Evolutionary conservation across 2,329 filamentous ascomycete species (phyloP).

Genomic region (Aspergillus carbonarius): DNA sequence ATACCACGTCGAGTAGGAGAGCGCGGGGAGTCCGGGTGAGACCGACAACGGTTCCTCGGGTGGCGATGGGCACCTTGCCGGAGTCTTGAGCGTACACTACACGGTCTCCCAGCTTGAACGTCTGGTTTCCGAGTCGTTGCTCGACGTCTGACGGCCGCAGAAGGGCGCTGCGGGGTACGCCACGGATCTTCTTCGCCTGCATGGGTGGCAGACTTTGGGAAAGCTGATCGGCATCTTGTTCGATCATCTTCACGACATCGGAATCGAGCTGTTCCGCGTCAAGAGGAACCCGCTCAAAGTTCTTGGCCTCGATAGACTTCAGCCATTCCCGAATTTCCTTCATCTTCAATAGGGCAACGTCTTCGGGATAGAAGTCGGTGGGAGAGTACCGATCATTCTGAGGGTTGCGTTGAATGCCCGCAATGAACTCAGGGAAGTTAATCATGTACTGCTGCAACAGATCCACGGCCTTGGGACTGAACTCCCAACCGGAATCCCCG

Average conservation of each 20-base stretch:
- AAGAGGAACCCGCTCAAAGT: slow-evolving; percentile 91
- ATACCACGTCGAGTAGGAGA: slow-evolving; percentile 84
- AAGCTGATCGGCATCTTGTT: slow-evolving; percentile 68
- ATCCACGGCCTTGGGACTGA: slow-evolving; percentile 78
- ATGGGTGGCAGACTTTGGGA: slow-evolving; percentile 53
- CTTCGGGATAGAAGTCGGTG: slow-evolving; percentile 78
- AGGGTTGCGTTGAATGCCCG: slow-evolving; percentile 79
- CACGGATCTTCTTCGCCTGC: slow-evolving; percentile 68
- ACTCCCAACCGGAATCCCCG: slow-evolving; percentile 87
- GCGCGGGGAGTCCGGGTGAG: slow-evolving; percentile 84
- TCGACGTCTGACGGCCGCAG: slow-evolving; percentile 96
- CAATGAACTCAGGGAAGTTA: slow-evolving; percentile 92
- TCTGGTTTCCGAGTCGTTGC: slow-evolving; percentile 81
- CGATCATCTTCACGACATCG: slow-evolving; percentile 77
- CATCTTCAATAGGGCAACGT: slow-evolving; percentile 72
- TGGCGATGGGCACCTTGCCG: slow-evolving; percentile 91
- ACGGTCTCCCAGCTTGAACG: slow-evolving; percentile 81
- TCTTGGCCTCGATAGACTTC: slow-evolving; percentile 85
- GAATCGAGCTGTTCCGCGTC: slow-evolving; percentile 97
- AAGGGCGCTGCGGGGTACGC: slow-evolving; percentile 81
- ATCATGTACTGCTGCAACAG: slow-evolving; percentile 88
- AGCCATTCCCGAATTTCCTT: slow-evolving; percentile 95
- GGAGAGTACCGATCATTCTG: slow-evolving; percentile 81
- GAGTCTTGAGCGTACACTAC: slow-evolving; percentile 90
- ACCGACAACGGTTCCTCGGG: slow-evolving; percentile 89